These are phyloP conservation scores for Kuraishia ogatae DNA, from an alignment of 805 yeast species.

Conservation along the genomic window DNA sequence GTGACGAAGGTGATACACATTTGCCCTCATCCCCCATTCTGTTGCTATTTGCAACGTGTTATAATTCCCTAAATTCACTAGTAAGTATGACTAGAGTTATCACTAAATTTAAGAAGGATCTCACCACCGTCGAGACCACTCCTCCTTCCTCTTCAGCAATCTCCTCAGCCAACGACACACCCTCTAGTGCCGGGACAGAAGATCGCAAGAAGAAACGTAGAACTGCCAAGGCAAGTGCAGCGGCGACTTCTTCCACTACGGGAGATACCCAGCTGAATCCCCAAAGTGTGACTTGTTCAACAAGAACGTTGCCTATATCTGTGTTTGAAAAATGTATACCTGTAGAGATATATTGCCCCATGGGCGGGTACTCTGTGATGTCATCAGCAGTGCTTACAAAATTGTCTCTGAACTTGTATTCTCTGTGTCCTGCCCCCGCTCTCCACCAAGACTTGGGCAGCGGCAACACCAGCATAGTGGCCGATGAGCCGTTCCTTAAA, in stretches of 20 bases:
- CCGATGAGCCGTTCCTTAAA: constrained; percentile 11
- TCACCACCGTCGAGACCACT: constrained; percentile 10
- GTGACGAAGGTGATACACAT: too few species aligned
- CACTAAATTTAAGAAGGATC: constrained; percentile 30
- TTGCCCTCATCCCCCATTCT: constrained; percentile 28
- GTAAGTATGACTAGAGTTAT: constrained; percentile 38
- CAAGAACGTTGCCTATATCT: background rate
- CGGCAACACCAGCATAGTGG: too few species aligned
- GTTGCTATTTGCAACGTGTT: constrained; percentile 39
- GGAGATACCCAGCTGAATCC: background rate
- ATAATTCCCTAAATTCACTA: constrained; percentile 32
- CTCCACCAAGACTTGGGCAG: background rate
- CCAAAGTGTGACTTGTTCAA: background rate
- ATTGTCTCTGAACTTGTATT: constrained; percentile 48
- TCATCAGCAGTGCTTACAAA: constrained; percentile 28
- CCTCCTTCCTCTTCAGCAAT: background rate
- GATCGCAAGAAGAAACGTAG: constrained; percentile 20
- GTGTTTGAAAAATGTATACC: constrained; percentile 32
- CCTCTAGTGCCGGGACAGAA: constrained; percentile 6
- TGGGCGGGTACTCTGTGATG: constrained; percentile 21
- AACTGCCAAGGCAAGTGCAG: constrained; percentile 3
- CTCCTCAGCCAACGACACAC: constrained; percentile 5
- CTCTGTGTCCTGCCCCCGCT: constrained; percentile 40
- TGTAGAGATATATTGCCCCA: constrained; percentile 26
- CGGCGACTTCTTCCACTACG: background rate